Conservation (phyloP, 2,329 filamentous ascomycete species). For the Catunica adiposa region DNA sequence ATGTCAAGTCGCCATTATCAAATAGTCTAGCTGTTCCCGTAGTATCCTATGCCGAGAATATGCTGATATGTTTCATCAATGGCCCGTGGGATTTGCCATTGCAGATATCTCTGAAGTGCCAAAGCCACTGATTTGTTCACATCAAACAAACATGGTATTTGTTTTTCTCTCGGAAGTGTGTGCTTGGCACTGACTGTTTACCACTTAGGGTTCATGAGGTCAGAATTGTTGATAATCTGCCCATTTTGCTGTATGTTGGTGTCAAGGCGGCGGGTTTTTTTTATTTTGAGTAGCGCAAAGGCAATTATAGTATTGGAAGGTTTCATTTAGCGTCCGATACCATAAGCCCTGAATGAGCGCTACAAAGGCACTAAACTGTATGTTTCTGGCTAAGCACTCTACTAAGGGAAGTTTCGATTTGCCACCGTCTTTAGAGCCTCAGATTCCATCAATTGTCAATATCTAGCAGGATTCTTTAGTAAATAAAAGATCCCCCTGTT, state of each 20-base stretch:
- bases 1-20: not conserved
- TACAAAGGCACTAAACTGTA: not conserved
- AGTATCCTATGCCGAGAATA: not conserved
- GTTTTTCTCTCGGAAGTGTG: not conserved
- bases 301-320: too few species aligned
- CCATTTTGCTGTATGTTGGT: not conserved
- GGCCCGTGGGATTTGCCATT: not conserved
- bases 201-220: not conserved
- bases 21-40: not conserved
- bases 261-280: not conserved
- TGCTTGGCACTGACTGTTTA: not conserved
- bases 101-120: not conserved
- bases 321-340: too few species aligned
- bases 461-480: not conserved
- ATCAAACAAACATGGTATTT: not conserved
- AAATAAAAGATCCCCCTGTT: not conserved
- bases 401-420: not conserved
- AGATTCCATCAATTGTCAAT: not conserved
- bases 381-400: not conserved
- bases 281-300: not conserved
- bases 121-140: not conserved
- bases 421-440: not conserved
- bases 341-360: too few species aligned
- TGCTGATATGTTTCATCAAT: not conserved
- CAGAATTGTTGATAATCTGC: not conserved